Conservation (phyloP, 2,329 filamentous ascomycete genomes). For the Claviceps arundinis region DNA sequence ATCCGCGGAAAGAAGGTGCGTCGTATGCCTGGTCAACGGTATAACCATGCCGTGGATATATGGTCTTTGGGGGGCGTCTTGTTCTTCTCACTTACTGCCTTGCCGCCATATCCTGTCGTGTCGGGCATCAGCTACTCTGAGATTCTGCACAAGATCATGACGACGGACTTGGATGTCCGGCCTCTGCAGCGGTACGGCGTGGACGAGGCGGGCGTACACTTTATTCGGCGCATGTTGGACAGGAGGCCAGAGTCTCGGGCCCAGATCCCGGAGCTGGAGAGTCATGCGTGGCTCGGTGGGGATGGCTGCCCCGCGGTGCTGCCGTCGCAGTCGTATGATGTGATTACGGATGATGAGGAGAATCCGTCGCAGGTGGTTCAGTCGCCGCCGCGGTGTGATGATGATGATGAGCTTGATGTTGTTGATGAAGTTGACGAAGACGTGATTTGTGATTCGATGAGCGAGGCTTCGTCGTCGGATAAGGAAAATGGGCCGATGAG, state of each 20-base stretch:
- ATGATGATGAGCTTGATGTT: too few relatives aligned
- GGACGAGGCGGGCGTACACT: slow-evolving; percentile 56
- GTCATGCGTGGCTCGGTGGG: slow-evolving; percentile 58
- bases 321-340: slow-evolving; percentile 40
- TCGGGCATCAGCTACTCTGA: slow-evolving; percentile 64
- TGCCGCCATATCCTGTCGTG: slow-evolving; percentile 69
- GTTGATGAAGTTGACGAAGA: slow-evolving; percentile 20
- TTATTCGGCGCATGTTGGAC: slow-evolving; percentile 67
- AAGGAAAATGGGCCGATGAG: slow-evolving; percentile 66
- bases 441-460: slow-evolving; percentile 28
- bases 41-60: slow-evolving; percentile 85
- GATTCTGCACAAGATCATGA: slow-evolving; percentile 81
- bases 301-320: slow-evolving; percentile 14
- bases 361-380: slow-evolving; percentile 43
- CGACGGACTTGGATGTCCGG: slow-evolving; percentile 49
- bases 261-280: slow-evolving; percentile 55
- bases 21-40: slow-evolving; percentile 48
- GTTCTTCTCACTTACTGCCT: slow-evolving; percentile 69
- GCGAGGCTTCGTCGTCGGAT: slow-evolving; percentile 65
- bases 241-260: slow-evolving; percentile 67
- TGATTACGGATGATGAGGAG: slow-evolving; percentile 46
- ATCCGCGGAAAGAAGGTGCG: slow-evolving; percentile 50
- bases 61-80: slow-evolving; percentile 93
- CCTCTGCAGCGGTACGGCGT: slow-evolving; percentile 47
- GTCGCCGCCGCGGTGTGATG: too few relatives aligned